Base-by-base conservation (phyloP, 2,329 filamentous ascomycete genomes). In the Cercospora citrullina region DNA sequence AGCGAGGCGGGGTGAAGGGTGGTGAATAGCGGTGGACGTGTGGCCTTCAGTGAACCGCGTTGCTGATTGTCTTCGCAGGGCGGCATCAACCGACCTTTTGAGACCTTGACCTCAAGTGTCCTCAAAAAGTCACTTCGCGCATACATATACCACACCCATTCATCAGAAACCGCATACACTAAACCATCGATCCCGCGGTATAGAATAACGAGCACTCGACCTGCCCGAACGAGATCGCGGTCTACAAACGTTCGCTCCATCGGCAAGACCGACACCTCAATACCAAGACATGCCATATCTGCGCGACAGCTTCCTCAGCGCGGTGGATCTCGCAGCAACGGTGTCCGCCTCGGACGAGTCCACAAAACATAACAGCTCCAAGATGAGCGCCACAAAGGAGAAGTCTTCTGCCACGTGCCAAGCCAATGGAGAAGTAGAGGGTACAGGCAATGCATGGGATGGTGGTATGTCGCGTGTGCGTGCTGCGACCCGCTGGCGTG, bases 241-340 rank as follows among this genome's bases (percentile, higher is more conserved):
- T 12, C 9, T 51, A 6, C 18, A 23, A 12, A 23, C 45, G 21
- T 21, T 23, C 45, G 31, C 31, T 33, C 31, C 31, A 33, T 33
- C 10, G 31, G 31, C 31, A 33, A 33, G 31, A 12, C 10, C 31
- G 31, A 33, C 31, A 33, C 31, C 3, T 4, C 3, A 4, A 33
- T 33, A 33, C 31, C 31, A 33, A 55, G 66, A 65, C 7, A 68
- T 68, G 66, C 66, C 66, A 58, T 68, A 55, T 62, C 63, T 68
- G 30, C 31, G 63, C 55, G 39, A 57, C 62, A 53, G 39, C 48
- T 39, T 64, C 1, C 21, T 31, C 48, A 53, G 62, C 62, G 62
- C 12, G 8, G 62, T 21, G 30, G 62, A 57, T 8, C 23, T 18
- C n/a, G 42, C 23, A 55, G 21, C 26, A 33, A n/a, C 14, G n/a